Base-by-base conservation (phyloP, 768 basidiomycete genomes). In the Suillus subalutaceus region DNA sequence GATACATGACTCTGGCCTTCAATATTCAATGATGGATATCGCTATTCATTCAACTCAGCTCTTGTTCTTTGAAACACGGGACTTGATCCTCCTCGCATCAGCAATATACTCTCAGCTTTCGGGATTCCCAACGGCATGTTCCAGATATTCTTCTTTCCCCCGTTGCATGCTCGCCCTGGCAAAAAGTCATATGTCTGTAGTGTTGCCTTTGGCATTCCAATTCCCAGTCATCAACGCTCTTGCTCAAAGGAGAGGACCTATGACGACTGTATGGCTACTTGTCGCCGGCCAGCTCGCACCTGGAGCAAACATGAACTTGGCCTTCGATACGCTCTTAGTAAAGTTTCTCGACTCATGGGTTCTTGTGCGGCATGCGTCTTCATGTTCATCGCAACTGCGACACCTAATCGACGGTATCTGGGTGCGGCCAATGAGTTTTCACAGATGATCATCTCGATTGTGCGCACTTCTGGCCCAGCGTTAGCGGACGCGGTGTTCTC, bases 391-490 rank as follows among this genome's bases (percentile, higher is more conserved):
- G 26, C 26, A 26, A 26, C 26, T 26, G 26, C 26, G 26, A 26
- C 26, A 0, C 90, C 91, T 7, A 90, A 89, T 68, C 81, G 46
- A n/a, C 32, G 32, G 32, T 20, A 20, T 20, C 4, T 46, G 82
- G 90, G 90, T 50, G 82, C 88, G 10, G 87, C 86, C 30, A 90
- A 91, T 68, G 90, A 91, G 38, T 70, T 74, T n/a, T 70, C 71
- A 57, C 77, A 75, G 69, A 73, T 71, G 53, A 70, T 69, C 8
- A 75, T 72, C 23, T 73, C 77, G 10, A 23, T 77, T 23, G 70
- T 70, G 35, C 73, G 75, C 44, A 77, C 76, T 8, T 15, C 80
- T 52, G 79, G 75, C 12, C 79, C 79, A 30, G 76, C 74, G 6
- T 58, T 66, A 6, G 71, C 74, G 16, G 70, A 77, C 10, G 77